A percentile compares a stretch with the other conserved stretches of the same genome.
These are phyloP conservation scores for Pyricularia grisea DNA, from an alignment of 2,329 filamentous ascomycete species.

Conservation along the genomic window DNA sequence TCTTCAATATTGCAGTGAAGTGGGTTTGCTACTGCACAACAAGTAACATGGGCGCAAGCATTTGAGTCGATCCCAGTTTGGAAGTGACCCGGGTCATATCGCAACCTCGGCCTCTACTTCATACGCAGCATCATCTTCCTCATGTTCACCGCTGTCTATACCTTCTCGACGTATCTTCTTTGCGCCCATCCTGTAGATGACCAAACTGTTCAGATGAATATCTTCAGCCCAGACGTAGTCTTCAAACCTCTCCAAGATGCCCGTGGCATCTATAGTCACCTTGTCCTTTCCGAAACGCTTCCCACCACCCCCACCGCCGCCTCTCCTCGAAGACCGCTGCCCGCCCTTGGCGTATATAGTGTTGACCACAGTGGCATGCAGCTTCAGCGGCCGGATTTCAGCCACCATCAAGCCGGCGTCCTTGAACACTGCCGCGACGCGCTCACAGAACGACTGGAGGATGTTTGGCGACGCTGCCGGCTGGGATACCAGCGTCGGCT, in stretches of 20 bases:
- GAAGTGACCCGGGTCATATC: slow-evolving; percentile 19
- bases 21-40: background rate
- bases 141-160: slow-evolving; percentile 17
- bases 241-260: slow-evolving; percentile 48
- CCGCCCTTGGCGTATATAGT: slow-evolving; percentile 61
- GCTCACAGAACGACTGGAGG: slow-evolving; percentile 47
- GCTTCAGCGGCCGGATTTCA: slow-evolving; percentile 54
- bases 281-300: slow-evolving; percentile 15
- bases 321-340: slow-evolving; percentile 11
- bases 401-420: slow-evolving; percentile 44
- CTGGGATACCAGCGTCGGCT: slow-evolving; percentile 41
- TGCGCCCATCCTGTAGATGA: slow-evolving; percentile 83
- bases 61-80: background rate
- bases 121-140: slow-evolving; percentile 42
- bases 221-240: slow-evolving; percentile 63
- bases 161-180: slow-evolving; percentile 43
- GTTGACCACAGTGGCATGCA: slow-evolving; percentile 83
- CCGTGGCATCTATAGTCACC: slow-evolving; percentile 43
- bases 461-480: slow-evolving; percentile 17
- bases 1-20: background rate
- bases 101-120: slow-evolving; percentile 41
- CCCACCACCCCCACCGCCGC: slow-evolving; percentile 11
- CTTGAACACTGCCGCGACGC: slow-evolving; percentile 43
- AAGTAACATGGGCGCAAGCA: no score
- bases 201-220: slow-evolving; percentile 58